A percentile compares a stretch with the other conserved stretches of the same genome.
Conservation (phyloP, 768 basidiomycete species). For the Lactifluus hygrophoroides region DNA sequence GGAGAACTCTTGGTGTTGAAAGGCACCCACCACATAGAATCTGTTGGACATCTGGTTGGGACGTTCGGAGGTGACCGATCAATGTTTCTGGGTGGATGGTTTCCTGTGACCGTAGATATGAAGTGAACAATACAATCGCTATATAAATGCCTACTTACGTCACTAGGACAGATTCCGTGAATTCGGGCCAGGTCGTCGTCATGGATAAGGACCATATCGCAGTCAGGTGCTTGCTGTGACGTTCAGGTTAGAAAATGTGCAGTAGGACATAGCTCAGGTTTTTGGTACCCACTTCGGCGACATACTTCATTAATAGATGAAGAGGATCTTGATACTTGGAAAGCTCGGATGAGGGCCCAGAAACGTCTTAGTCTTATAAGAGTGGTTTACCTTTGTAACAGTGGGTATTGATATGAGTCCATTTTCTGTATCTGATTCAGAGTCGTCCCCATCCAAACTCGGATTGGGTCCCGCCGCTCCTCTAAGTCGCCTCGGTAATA, state of each 20-base stretch:
- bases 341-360: neutral
- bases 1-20: too few relatives aligned
- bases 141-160: neutral
- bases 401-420: neutral
- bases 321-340: neutral
- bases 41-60: neutral
- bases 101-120: neutral
- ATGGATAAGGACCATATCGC: neutral
- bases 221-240: neutral
- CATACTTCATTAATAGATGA: neutral
- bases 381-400: neutral
- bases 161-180: neutral
- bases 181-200: neutral
- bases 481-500: neutral
- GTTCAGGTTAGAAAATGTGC: neutral
- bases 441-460: neutral
- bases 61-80: neutral
- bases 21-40: neutral
- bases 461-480: neutral
- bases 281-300: neutral
- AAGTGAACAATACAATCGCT: neutral
- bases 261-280: too few relatives aligned
- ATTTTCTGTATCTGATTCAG: neutral
- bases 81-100: neutral
- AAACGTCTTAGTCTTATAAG: too few relatives aligned